Conservation (phyloP, 768 basidiomycete species). For the Mycena indigotica region DNA sequence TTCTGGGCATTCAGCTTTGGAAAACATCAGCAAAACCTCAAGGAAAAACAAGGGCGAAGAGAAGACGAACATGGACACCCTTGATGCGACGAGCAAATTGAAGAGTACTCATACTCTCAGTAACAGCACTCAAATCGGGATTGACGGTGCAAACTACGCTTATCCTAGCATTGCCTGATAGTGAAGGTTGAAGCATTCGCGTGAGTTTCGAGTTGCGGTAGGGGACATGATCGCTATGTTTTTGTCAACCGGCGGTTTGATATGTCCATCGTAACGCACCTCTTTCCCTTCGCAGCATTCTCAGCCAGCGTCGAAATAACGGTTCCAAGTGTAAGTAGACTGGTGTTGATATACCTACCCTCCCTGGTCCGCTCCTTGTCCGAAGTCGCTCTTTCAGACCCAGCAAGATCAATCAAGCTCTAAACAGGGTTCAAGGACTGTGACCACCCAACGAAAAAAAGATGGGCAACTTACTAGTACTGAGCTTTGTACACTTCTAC, state of each 20-base stretch:
- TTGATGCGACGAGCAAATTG: conserved; percentile 92
- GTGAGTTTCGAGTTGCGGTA: conserved; percentile 96
- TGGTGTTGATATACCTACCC: conserved; percentile 96
- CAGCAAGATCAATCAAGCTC: conserved; percentile 95
- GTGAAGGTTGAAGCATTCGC: conserved; percentile 89
- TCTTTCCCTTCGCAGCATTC: conserved; percentile 77
- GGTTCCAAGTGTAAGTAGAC: conserved; percentile 87
- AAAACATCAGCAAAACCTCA: background rate
- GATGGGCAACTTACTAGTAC: conserved; percentile 55
- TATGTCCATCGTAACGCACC: conserved; percentile 36
- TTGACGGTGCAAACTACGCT: conserved; percentile 97
- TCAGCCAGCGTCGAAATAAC: conserved; percentile 93
- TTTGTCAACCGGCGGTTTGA: background rate
- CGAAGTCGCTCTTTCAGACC: conserved; percentile 93
- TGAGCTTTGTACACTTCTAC: conserved; percentile 76
- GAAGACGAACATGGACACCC: conserved; percentile 67
- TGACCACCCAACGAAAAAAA: conserved; percentile 5
- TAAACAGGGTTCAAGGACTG: conserved; percentile 31
- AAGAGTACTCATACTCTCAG: conserved; percentile 86
- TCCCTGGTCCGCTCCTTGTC: conserved; percentile 96
- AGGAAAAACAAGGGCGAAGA: background rate
- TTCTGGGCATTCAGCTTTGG: conserved; percentile 78
- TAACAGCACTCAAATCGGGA: conserved; percentile 74
- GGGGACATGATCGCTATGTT: conserved; percentile 80
- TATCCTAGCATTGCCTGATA: conserved; percentile 93